phyloP scores from a whole-genome alignment of 441 rosid species.

The Sinapis alba region DNA sequence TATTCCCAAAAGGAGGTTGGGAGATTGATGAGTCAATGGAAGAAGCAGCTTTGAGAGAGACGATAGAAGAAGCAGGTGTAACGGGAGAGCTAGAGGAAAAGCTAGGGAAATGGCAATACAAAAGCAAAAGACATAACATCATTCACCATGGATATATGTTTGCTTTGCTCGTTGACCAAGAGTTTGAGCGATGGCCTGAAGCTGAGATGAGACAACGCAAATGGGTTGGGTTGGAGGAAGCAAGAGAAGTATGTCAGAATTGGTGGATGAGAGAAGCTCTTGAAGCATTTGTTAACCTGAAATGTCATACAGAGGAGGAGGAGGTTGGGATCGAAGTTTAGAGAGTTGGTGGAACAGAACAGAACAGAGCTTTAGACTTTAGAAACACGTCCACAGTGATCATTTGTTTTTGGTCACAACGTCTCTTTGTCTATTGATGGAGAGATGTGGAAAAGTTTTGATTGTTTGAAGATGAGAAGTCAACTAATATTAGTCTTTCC shows the following conservation, averaged over 20 bases:
- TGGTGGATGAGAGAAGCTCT: constrained; percentile 89
- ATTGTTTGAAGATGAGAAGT: neutral
- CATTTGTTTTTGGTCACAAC: constrained; percentile 16
- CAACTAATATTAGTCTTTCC: neutral
- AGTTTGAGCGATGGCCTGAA: constrained; percentile 69
- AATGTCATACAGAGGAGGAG: constrained; percentile 19
- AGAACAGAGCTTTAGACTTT: constrained; percentile 30
- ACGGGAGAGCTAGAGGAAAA: constrained; percentile 47
- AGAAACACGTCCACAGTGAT: constrained; percentile 23
- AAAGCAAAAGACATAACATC: constrained; percentile 63
- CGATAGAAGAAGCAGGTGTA: constrained; percentile 74
- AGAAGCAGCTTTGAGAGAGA: constrained; percentile 64
- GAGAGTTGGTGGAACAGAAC: constrained; percentile 29
- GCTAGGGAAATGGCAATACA: constrained; percentile 64
- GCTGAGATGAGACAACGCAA: constrained; percentile 48
- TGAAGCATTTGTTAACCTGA: constrained; percentile 43
- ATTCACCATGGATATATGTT: constrained; percentile 64
- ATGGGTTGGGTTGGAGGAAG: constrained; percentile 68
- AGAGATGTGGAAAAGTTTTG: constrained; percentile 1
- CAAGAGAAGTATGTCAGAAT: constrained; percentile 58
- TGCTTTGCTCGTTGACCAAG: constrained; percentile 56
- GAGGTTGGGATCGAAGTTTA: neutral
- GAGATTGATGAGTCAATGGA: constrained; percentile 68
- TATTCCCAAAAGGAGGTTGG: constrained; percentile 90
- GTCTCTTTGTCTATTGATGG: neutral